Evolutionary conservation across 2,329 filamentous ascomycete genomes (phyloP), one percentile per base, ranked within the genome.

Genomic region (Lachnellula hyalina): DNA sequence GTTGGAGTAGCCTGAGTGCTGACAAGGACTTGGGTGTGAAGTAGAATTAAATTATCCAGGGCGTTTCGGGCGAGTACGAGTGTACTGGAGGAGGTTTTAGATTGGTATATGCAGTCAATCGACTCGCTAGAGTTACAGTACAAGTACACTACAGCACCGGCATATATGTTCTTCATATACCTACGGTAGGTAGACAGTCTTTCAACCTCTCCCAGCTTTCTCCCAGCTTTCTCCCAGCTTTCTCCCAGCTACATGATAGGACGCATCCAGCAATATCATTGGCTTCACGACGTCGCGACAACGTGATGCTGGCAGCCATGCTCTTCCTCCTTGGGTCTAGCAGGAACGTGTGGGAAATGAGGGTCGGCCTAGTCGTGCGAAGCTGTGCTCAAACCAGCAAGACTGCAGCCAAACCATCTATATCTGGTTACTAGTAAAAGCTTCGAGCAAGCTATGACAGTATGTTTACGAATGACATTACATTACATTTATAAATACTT

Each of bases 341-440:
- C 57, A 42, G 21, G 21, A 19, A 14, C 49, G 38, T n/a, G 36
- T 21, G 52, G 55, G 57, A 60, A 60, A 60, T 60, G 49, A 60
- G 55, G 32, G 32, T 25, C 17, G 14, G 38, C 11, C 23, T 28
- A 17, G 28, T 19, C n/a, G 12, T 5, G n/a, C 5, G 25, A 25
- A 7, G 44, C n/a, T 36, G 47, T 12, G 12, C 19, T 14, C 44
- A 47, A 14, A 12, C 44, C 40, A 21, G 40, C 51, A 23, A 47
- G 52, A 42, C 41, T 56, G 54, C 56, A 59, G 53, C 55, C 50
- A 54, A 52, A 52, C 25, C 19, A 45, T 50, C 54, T 45, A 55
- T 47, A 46, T 25, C 34, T 36, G 51, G 47, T 19, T 48, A 57
- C 46, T 48, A 47, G 54, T 51, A 55, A 52, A 17, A 44, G 41